Conservation (phyloP, 371 early-diverging fungal genomes). For the Mucor irregularis region DNA sequence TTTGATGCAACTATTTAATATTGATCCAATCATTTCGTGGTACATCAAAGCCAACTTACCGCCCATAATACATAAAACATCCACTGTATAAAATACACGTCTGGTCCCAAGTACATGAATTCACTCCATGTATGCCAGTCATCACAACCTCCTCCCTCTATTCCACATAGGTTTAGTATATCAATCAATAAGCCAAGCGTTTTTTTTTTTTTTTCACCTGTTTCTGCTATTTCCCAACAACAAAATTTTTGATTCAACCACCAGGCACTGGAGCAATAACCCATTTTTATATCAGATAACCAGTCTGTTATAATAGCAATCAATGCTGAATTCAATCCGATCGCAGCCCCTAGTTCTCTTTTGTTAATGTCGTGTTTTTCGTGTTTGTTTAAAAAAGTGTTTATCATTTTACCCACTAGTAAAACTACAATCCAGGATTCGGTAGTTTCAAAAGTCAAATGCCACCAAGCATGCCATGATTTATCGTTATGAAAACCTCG, state of each 20-base stretch:
- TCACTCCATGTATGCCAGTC: slow-evolving; percentile 62
- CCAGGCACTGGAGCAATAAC: slow-evolving; percentile 87
- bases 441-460: slow-evolving; percentile 69
- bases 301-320: slow-evolving; percentile 88
- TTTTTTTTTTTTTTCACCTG: slow-evolving; percentile 31
- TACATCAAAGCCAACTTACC: slow-evolving; percentile 35
- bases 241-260: slow-evolving; percentile 96
- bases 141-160: slow-evolving; percentile 34
- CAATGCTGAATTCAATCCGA: slow-evolving; percentile 81
- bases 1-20: no score
- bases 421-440: slow-evolving; percentile 90
- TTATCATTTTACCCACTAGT: slow-evolving; percentile 69
- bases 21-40: neutral
- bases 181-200: neutral
- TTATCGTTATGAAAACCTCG: slow-evolving; percentile 50
- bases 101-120: slow-evolving; percentile 37
- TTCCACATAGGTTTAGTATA: neutral
- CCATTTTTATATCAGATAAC: slow-evolving; percentile 84
- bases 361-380: neutral
- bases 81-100: slow-evolving; percentile 56
- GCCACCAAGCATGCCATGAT: slow-evolving; percentile 61
- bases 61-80: slow-evolving; percentile 61
- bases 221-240: slow-evolving; percentile 81
- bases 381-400: neutral
- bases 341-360: slow-evolving; percentile 63